Evolutionary conservation across 1,284 basidiomycete species (phyloP).

Genomic region (Ceratobasidium sp.): DNA sequence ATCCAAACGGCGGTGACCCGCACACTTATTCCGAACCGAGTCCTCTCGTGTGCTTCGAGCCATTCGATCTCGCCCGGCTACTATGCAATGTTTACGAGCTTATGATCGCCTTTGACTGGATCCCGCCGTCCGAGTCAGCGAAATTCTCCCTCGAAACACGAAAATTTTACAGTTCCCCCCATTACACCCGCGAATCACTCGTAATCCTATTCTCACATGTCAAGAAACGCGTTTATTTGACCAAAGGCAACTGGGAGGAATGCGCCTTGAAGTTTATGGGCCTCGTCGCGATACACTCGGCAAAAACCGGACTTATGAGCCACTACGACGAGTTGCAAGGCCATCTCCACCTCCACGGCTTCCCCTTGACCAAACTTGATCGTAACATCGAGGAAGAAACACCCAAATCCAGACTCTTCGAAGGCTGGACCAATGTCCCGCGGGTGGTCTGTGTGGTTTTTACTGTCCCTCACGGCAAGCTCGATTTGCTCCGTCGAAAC

Average conservation of each 20-base stretch:
- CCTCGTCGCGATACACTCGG: background rate
- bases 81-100: slow-evolving; percentile 57
- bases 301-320: background rate
- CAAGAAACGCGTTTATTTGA: slow-evolving; percentile 48
- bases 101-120: slow-evolving; percentile 53
- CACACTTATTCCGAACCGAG: slow-evolving; percentile 16
- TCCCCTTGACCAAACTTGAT: background rate
- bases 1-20: slow-evolving; percentile 43
- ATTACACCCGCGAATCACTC: slow-evolving; percentile 57
- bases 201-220: slow-evolving; percentile 54
- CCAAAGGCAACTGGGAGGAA: slow-evolving; percentile 45
- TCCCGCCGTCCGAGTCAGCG: slow-evolving; percentile 48
- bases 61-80: slow-evolving; percentile 51
- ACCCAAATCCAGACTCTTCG: background rate
- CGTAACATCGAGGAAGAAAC: background rate
- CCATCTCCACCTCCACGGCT: background rate
- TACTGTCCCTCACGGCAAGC: background rate
- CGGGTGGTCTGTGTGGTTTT: slow-evolving; percentile 2
- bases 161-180: slow-evolving; percentile 47
- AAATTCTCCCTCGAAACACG: slow-evolving; percentile 40
- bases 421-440: background rate
- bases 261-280: background rate
- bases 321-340: background rate
- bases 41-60: slow-evolving; percentile 44
- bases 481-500: slow-evolving; percentile 7